Conservation (phyloP, 2,329 filamentous ascomycete genomes). For the Sporothrix curviconia region DNA sequence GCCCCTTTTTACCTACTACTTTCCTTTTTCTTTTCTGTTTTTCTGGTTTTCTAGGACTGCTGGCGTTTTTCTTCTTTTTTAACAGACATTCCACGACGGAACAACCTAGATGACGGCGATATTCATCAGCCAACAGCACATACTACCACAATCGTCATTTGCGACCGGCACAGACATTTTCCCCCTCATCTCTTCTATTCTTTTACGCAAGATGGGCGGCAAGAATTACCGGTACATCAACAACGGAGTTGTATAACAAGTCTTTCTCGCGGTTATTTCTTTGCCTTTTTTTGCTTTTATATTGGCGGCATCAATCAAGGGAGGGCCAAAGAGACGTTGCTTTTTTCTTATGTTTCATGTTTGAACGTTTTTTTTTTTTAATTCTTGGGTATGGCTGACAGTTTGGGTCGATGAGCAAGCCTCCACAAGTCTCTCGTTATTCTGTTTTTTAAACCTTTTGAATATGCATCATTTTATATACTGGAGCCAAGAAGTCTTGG, state of each 20-base stretch:
- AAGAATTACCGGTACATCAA: background rate
- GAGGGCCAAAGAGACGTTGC: background rate
- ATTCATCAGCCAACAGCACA: background rate
- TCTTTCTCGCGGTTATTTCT: no score
- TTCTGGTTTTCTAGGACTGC: no score
- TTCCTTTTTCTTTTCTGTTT: no score
- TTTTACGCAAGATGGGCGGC: background rate
- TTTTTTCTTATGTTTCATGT: background rate
- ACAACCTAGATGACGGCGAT: conserved; percentile 2
- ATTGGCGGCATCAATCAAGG: background rate
- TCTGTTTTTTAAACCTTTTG: background rate
- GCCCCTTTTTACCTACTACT: background rate
- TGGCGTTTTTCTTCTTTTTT: background rate
- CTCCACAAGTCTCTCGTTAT: background rate
- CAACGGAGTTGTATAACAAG: background rate
- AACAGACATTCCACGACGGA: background rate
- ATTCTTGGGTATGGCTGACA: background rate
- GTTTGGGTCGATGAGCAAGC: background rate
- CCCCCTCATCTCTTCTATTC: background rate
- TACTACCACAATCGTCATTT: conserved; percentile 3
- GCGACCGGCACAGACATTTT: background rate
- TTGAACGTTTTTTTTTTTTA: background rate
- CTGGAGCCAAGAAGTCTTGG: conserved; percentile 3
- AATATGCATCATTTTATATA: no score
- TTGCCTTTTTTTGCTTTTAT: background rate